Evolutionary conservation across 441 rosid species (phyloP), one percentile per base, ranked within the genome.

Genomic region (Melastoma candidum): DNA sequence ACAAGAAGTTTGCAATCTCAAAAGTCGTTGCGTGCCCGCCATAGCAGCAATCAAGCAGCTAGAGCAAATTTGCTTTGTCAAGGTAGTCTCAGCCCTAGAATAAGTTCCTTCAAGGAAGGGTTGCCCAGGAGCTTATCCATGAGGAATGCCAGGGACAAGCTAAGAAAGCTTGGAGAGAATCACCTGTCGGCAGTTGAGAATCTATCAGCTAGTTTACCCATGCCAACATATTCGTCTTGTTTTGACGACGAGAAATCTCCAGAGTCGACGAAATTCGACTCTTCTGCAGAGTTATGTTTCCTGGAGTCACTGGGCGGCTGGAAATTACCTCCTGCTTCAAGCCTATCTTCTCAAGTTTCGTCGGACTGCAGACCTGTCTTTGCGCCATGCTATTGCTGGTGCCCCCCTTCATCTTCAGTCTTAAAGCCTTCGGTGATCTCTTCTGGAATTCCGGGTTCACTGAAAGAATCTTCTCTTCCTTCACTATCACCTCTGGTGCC

Each of bases 321-420:
- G 41, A 47, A 71, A 8, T 50, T 49, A n/a, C 74, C 84, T 0
- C 57, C 79, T 14, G 41, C 68, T 57, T 36, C 61, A 25, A 60
- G 68, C 53, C 56, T 73, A 7, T 60, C 49, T 12, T 65, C 74
- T 26, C 71, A 56, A 25, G 67, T 48, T 12, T 49, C 80, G 25
- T 64, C 76, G 10, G 32, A 61, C 7, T 71, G 62, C 22, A 63
- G 82, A 44, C 81, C 87, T 11, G 58, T 77, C 2, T 75, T 79
- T 64, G 74, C 97, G 47, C 98, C 98, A 3, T 74, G 82, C 59
- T 92, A 88, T 68, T 85, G 95, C 63, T 84, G 95, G 94, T 92
- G 97, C 54, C 95, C 96, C 41, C 77, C 73, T 26, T 79, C 74
- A 68, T 49, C 77, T 26, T 64, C 95, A 44, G 32, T 74, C 8